Evolutionary conservation across 1,139 yeast genomes (phyloP).

Genomic region (Geotrichum cucujoidarum): DNA sequence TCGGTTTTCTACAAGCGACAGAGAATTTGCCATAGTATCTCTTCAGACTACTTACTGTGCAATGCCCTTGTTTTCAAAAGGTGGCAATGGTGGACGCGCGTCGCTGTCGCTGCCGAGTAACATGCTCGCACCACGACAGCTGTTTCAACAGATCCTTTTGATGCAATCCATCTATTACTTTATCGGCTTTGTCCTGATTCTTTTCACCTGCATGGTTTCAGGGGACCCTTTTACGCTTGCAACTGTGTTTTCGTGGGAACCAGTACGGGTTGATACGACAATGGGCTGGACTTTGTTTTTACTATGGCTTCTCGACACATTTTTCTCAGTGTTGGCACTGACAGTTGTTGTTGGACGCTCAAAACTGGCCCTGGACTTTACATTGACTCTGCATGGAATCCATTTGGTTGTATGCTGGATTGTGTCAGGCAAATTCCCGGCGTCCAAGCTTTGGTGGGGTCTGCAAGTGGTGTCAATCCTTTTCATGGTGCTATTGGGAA

Average conservation of each 20-base stretch:
- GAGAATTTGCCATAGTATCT: background rate
- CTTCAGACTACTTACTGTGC: background rate
- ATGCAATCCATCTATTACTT: slow-evolving; percentile 38
- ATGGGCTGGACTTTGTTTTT: slow-evolving; percentile 68
- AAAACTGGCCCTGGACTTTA: slow-evolving; percentile 93
- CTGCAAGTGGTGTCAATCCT: slow-evolving; percentile 65
- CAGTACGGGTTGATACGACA: slow-evolving; percentile 68
- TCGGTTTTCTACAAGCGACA: too few species aligned
- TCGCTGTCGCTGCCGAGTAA: slow-evolving; percentile 5
- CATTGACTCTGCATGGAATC: slow-evolving; percentile 78
- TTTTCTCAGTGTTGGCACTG: slow-evolving; percentile 60
- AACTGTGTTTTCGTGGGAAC: slow-evolving; percentile 82
- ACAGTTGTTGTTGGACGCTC: slow-evolving; percentile 87
- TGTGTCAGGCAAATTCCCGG: slow-evolving; percentile 63
- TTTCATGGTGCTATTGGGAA: slow-evolving; percentile 70
- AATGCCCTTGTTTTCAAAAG: slow-evolving; percentile 1
- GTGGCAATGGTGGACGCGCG: background rate
- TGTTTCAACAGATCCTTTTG: slow-evolving; percentile 38
- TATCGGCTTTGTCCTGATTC: slow-evolving; percentile 35
- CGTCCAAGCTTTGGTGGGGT: slow-evolving; percentile 76
- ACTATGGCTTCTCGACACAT: slow-evolving; percentile 75
- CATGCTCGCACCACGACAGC: slow-evolving; percentile 35
- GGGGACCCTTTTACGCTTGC: slow-evolving; percentile 47
- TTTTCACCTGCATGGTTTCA: slow-evolving; percentile 36
- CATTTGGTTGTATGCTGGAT: slow-evolving; percentile 67